Conservation (phyloP, 2,329 filamentous ascomycete genomes). For the Cryphonectria carpinicola region DNA sequence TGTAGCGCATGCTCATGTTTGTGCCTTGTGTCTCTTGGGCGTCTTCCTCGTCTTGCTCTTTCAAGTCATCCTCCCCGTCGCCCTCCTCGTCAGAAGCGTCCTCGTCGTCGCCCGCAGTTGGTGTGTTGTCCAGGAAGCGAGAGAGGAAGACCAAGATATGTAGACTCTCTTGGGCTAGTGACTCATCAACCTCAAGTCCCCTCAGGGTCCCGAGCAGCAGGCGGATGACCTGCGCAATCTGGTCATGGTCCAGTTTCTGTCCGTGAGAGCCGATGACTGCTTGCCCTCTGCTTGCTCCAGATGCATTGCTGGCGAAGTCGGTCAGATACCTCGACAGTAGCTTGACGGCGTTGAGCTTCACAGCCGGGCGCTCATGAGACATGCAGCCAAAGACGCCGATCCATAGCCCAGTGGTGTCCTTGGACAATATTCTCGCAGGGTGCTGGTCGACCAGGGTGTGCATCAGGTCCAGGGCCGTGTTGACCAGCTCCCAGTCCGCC, state of each 20-base stretch:
- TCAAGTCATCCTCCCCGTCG: constrained; percentile 41
- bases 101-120: constrained; percentile 50
- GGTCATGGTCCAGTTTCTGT: constrained; percentile 65
- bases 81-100: constrained; percentile 47
- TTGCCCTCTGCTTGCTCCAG: constrained; percentile 52
- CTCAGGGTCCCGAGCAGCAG: constrained; percentile 59
- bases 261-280: constrained; percentile 73
- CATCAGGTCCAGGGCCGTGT: constrained; percentile 72
- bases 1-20: constrained; percentile 68
- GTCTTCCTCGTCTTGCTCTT: constrained; percentile 41
- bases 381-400: constrained; percentile 67
- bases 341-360: constrained; percentile 77
- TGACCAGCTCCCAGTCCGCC: constrained; percentile 73
- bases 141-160: constrained; percentile 85
- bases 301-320: constrained; percentile 72
- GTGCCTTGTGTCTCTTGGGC: constrained; percentile 34
- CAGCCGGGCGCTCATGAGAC: constrained; percentile 70
- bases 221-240: constrained; percentile 63
- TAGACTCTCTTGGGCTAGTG: constrained; percentile 76
- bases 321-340: constrained; percentile 78
- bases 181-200: constrained; percentile 67
- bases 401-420: constrained; percentile 71
- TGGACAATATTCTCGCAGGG: constrained; percentile 65
- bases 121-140: constrained; percentile 56
- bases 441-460: constrained; percentile 69